A percentile compares a stretch with the other conserved stretches of the same genome.
Conservation (phyloP, 805 yeast genomes). For the Zygosaccharomyces gambellarensis region DNA sequence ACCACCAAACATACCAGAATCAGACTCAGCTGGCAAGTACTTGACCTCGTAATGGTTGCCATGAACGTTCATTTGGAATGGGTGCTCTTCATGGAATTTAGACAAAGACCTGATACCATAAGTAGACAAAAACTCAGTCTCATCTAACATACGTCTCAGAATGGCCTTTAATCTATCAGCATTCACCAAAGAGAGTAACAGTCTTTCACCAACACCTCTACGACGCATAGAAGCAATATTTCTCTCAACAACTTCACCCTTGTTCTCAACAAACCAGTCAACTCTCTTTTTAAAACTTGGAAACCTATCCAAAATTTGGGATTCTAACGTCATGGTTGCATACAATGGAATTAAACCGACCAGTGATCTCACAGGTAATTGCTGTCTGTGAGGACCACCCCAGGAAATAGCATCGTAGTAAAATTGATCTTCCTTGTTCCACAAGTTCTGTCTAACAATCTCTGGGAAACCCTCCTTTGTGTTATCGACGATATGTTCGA, state of each 20-base stretch:
- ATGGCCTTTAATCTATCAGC: slow-evolving; percentile 74
- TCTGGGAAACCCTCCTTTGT: slow-evolving; percentile 38
- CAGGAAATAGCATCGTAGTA: slow-evolving; percentile 87
- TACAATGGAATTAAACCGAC: slow-evolving; percentile 90
- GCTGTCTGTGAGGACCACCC: slow-evolving; percentile 63
- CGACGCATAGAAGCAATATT: slow-evolving; percentile 80
- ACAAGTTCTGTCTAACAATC: slow-evolving; percentile 57
- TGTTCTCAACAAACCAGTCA: slow-evolving; percentile 75
- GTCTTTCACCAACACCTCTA: slow-evolving; percentile 77
- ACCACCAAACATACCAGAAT: slow-evolving; percentile 93
- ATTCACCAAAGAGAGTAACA: slow-evolving; percentile 72
- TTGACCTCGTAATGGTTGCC: slow-evolving; percentile 66
- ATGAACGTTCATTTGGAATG: slow-evolving; percentile 77
- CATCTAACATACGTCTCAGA: slow-evolving; percentile 76
- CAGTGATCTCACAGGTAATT: slow-evolving; percentile 78
- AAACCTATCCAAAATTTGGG: slow-evolving; percentile 68
- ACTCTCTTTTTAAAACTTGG: slow-evolving; percentile 80
- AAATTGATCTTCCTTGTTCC: slow-evolving; percentile 88
- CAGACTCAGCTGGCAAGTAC: slow-evolving; percentile 84
- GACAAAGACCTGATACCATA: slow-evolving; percentile 88
- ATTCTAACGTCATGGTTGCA: slow-evolving; percentile 84
- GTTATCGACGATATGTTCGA: slow-evolving; percentile 34
- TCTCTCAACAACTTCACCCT: slow-evolving; percentile 64
- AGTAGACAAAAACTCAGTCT: slow-evolving; percentile 74
- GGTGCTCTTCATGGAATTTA: slow-evolving; percentile 77